Evolutionary conservation across 345 rosid species (phyloP).

Genomic region (Odontarrhena argentea): DNA sequence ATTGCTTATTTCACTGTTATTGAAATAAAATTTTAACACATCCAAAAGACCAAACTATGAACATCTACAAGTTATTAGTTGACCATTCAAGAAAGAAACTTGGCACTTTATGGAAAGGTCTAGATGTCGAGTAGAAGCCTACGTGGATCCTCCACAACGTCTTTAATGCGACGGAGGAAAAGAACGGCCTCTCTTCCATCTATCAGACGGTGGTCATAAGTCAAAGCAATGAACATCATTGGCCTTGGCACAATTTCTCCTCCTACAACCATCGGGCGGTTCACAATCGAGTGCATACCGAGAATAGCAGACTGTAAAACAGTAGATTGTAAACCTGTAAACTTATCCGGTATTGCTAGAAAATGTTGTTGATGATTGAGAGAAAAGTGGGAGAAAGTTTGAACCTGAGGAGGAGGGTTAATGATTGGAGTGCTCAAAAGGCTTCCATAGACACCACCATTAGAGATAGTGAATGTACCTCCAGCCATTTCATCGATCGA

Average conservation of each 20-base stretch:
- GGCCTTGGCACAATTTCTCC: conserved; percentile 65
- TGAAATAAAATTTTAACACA: conserved; percentile 33
- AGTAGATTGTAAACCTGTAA: neutral
- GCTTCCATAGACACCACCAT: conserved; percentile 75
- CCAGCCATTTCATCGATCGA: conserved; percentile 99
- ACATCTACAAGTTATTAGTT: conserved; percentile 2
- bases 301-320: conserved; percentile 67
- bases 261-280: conserved; percentile 82
- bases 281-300: conserved; percentile 85
- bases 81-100: conserved; percentile 1
- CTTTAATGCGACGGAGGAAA: conserved; percentile 81
- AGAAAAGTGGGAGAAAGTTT: neutral
- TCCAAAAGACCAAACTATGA: conserved; percentile 18
- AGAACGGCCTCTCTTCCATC: conserved; percentile 93
- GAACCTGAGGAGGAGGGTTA: conserved; percentile 97
- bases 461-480: conserved; percentile 69
- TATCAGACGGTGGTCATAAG: conserved; percentile 80
- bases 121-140: conserved; percentile 67
- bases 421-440: conserved; percentile 93
- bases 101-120: neutral
- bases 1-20: conserved; percentile 24
- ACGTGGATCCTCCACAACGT: conserved; percentile 84
- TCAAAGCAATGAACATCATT: conserved; percentile 83
- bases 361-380: neutral
- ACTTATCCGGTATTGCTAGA: too few species aligned